A percentile compares a stretch with the other conserved stretches of the same genome.
Evolutionary conservation across 2,329 filamentous ascomycete species (phyloP).

Genomic region (Alternaria postmessia): DNA sequence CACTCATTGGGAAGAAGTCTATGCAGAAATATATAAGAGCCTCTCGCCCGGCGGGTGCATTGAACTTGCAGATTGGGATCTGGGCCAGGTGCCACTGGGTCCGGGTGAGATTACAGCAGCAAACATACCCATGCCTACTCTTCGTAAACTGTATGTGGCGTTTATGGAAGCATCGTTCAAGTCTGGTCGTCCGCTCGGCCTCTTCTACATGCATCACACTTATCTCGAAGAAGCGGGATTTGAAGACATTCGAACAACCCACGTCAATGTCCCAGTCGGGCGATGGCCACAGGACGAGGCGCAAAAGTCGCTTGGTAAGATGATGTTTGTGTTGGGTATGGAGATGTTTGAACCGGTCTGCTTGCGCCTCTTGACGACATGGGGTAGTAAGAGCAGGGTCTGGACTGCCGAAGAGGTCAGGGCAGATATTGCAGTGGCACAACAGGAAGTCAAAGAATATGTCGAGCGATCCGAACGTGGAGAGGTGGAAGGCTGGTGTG

Average conservation of each 20-base stretch:
- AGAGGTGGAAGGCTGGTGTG: constrained; percentile 44
- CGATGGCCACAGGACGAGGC: constrained; percentile 43
- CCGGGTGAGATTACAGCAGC: not conserved
- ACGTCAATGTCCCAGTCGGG: constrained; percentile 49
- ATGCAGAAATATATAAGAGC: constrained; percentile 56
- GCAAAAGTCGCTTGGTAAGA: constrained; percentile 45
- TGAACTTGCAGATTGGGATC: constrained; percentile 56
- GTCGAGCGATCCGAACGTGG: constrained; percentile 30
- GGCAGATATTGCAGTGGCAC: constrained; percentile 30
- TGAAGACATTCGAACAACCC: constrained; percentile 51
- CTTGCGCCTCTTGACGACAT: constrained; percentile 40
- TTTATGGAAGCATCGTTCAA: constrained; percentile 51
- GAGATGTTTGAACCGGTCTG: constrained; percentile 43
- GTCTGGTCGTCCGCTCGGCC: constrained; percentile 52
- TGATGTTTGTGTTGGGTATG: constrained; percentile 45
- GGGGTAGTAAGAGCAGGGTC: constrained; percentile 34
- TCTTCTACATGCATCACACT: constrained; percentile 53
- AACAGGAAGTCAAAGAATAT: constrained; percentile 41
- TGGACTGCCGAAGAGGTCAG: constrained; percentile 43
- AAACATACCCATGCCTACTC: constrained; percentile 30
- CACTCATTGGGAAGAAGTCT: constrained; percentile 56
- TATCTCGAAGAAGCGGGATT: constrained; percentile 56
- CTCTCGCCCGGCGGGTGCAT: constrained; percentile 58
- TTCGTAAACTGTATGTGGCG: constrained; percentile 38
- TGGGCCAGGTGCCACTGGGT: constrained; percentile 31